Percentiles rank a stretch among this genome's conserved stretches.
These are phyloP conservation scores for Hypoxylon sp. DNA, from an alignment of 2,329 filamentous ascomycete genomes.

Conservation along the genomic window DNA sequence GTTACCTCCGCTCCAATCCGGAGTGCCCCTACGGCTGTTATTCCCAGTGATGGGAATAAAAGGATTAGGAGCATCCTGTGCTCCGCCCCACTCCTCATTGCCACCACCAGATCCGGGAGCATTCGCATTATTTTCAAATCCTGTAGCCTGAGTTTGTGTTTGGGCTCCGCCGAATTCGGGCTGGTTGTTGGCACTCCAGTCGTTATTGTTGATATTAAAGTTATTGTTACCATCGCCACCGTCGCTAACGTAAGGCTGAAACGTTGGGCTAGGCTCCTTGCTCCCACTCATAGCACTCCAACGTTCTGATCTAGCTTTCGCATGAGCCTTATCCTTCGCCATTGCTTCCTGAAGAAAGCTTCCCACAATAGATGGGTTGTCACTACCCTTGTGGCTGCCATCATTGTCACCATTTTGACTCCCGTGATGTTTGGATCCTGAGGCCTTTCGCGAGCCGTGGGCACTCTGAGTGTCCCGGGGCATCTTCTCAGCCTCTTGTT, in stretches of 20 bases:
- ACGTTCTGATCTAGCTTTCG: slow-evolving; percentile 32
- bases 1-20: not conserved
- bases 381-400: slow-evolving; percentile 5
- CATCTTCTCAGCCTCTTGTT: not conserved
- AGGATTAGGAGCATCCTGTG: not conserved
- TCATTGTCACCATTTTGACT: slow-evolving; percentile 25
- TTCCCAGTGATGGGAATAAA: not conserved
- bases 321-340: slow-evolving; percentile 33
- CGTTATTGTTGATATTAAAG: not conserved
- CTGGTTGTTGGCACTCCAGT: not conserved
- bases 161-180: not conserved
- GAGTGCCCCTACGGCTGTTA: slow-evolving; percentile 11
- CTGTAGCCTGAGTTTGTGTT: not conserved
- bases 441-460: slow-evolving; percentile 31
- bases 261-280: slow-evolving; percentile 28
- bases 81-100: not conserved
- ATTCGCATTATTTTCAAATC: not conserved
- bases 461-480: slow-evolving; percentile 42
- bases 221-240: not conserved
- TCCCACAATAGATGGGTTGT: not conserved
- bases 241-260: not conserved
- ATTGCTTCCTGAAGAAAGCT: not conserved
- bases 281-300: slow-evolving; percentile 19
- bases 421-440: slow-evolving; percentile 19
- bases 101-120: not conserved